Evolutionary conservation across 169 alveolate genomes (phyloP), one percentile per base, ranked within the genome.

Genomic region (Plasmodium vinckei): DNA sequence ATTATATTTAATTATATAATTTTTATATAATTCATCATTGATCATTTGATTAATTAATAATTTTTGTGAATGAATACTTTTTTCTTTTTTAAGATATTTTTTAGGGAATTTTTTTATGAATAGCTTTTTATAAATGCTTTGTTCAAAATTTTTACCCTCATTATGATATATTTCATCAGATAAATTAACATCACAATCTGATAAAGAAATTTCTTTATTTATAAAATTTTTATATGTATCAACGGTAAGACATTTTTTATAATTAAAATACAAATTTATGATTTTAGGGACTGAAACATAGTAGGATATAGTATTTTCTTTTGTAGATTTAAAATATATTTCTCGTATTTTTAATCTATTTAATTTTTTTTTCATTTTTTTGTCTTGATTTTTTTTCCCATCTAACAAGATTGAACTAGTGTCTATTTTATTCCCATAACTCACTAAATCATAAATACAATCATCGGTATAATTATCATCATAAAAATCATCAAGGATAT

Each of bases 251-350:
- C 42, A 64, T 57, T 54, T 63, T 77, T 54, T 64, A 23, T 23
- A 64, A 7, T 77, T 63, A 17, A 53, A 77, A 64, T 63, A 77
- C 5, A 77, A 61, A 2, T 47, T 77, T 57, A 77, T 6, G 61
- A 77, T 77, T 17, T 46, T n/a, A 0, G 69, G 77, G 5, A 63
- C 15, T 12, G 88, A 69, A 9, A 77, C 77, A 44, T 49, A 77
- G 49, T 46, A 77, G 12, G 12, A 77, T 23, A 15, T 77, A 25
- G 21, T 4, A 13, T 77, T 77, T 56, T 77, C 44, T 23, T 27
- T 77, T 53, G 57, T 27, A 42, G 88, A 27, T 23, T 77, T 65
- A 19, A 77, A 77, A 42, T 77, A 54, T 46, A 77, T 77, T 57
- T 23, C 39, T 44, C 25, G n/a, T 63, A 49, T 63, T 27, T 5